Evolutionary conservation across 2,329 filamentous ascomycete genomes (phyloP), one percentile per base, ranked within the genome.

Genomic region (Ceratocystis harringtonii): DNA sequence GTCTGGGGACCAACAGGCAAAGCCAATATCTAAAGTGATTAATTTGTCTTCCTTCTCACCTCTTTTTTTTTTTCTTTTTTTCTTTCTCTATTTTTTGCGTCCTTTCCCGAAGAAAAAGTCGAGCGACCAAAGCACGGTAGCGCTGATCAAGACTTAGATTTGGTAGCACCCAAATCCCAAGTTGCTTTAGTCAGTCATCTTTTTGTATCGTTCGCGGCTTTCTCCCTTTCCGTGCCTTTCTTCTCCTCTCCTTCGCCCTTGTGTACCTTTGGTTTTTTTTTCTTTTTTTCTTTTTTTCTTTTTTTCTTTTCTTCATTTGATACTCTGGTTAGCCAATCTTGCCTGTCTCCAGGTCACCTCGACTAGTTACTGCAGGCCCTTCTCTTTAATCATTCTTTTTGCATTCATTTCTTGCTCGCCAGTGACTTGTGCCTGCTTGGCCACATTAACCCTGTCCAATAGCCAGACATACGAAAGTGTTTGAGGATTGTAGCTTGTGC

Each of bases 271-370:
- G 22, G 48, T n/a, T 12, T 36, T n/a, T 57, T 52, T 25, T 44
- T 58, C 50, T 66, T 32, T 17, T 64, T n/a, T 58, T n/a, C 44
- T 36, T n/a, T 57, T 52, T 25, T 44, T 58, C 50, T 66, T 32
- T 17, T 64, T n/a, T 57, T 48, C 36, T 30, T 36, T 28, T 28
- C 22, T 19, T 55, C 28, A 22, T 52, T 52, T 52, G 48, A 52
- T 52, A 52, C 48, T 52, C 19, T 52, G 19, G 7, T 25, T 52
- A 25, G 19, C 48, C 7, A 6, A 28, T 52, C 2, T 52, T 15
- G 19, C 36, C 10, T 41, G 12, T 52, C 25, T 52, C 25, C 12
- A 12, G 19, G 48, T 52, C 19, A 25, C 48, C 48, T 25, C 8
- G 48, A 41, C 10, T 41, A 41, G 36, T 25, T 17, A 15, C 48